Evolutionary conservation across 768 basidiomycete species (phyloP).

Genomic region (Tephrocybe sp.): DNA sequence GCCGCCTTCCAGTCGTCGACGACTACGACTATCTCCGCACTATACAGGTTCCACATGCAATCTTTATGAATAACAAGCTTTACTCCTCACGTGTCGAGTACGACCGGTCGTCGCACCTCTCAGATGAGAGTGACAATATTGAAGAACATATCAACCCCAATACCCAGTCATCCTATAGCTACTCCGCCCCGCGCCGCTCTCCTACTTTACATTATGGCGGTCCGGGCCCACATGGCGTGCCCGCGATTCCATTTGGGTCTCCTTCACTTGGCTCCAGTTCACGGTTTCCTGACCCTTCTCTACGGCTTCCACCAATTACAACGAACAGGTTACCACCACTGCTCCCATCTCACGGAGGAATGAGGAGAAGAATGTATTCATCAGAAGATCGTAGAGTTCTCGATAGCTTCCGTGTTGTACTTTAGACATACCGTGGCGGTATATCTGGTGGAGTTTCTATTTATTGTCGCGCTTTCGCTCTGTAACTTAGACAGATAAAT

Average conservation of each 20-base stretch:
- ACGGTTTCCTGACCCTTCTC: constrained; percentile 8
- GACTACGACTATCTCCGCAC: constrained; percentile 70
- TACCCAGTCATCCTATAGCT: constrained; percentile 18
- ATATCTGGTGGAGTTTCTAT: too few species aligned
- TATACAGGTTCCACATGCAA: constrained; percentile 63
- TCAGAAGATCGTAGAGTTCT: constrained; percentile 60
- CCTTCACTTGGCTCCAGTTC: constrained; percentile 4
- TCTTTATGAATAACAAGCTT: constrained; percentile 72
- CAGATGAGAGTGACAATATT: constrained; percentile 42
- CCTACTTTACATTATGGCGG: constrained; percentile 15
- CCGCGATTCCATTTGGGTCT: constrained; percentile 4
- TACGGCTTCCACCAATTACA: constrained; percentile 19
- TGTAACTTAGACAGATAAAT: background rate
- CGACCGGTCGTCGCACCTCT: constrained; percentile 41
- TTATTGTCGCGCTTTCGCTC: background rate
- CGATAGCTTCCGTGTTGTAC: constrained; percentile 51
- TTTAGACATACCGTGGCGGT: constrained; percentile 26
- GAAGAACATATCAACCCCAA: constrained; percentile 28
- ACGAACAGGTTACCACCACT: constrained; percentile 4
- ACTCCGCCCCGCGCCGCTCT: constrained; percentile 15
- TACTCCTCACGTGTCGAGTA: constrained; percentile 32
- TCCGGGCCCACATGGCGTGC: constrained; percentile 14
- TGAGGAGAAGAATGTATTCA: constrained; percentile 26
- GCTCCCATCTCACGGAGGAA: constrained; percentile 24
- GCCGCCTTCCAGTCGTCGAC: constrained; percentile 68